Conservation (phyloP, 163 green algal genomes). For the Volvox carteri region DNA sequence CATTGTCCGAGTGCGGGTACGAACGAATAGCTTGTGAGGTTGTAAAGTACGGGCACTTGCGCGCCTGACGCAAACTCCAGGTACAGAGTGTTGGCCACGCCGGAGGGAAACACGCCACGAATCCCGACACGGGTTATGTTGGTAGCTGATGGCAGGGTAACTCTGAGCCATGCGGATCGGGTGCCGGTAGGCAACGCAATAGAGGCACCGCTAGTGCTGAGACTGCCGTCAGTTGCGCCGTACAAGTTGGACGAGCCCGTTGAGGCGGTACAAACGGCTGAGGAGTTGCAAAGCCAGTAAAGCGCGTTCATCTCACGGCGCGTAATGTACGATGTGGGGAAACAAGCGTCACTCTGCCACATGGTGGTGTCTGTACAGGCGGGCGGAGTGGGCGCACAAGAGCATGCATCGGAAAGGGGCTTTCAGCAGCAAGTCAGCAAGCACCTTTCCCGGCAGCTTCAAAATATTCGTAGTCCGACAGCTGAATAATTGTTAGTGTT, state of each 20-base stretch:
- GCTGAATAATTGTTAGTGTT: too few species aligned
- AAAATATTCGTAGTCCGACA: too few species aligned
- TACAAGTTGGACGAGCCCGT: not conserved
- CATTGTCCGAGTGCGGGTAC: not conserved
- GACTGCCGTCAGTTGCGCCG: slow-evolving; percentile 2
- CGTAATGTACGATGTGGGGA: slow-evolving; percentile 29
- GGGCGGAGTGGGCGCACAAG: too few species aligned
- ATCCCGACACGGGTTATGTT: slow-evolving; percentile 12
- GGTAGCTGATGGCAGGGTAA: not conserved
- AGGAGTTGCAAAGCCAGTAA: slow-evolving; percentile 23
- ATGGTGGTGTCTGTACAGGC: slow-evolving; percentile 48
- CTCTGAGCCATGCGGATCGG: slow-evolving; percentile 18
- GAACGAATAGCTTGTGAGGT: slow-evolving; percentile 1
- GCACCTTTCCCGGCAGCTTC: too few species aligned
- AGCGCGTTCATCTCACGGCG: slow-evolving; percentile 23
- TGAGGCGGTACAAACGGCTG: not conserved
- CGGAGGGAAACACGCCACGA: slow-evolving; percentile 1
- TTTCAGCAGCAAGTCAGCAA: too few species aligned
- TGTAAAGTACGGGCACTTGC: not conserved
- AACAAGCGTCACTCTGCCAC: slow-evolving; percentile 53
- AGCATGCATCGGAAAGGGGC: too few species aligned
- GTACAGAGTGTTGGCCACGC: not conserved
- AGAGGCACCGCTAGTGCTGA: not conserved
- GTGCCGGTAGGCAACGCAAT: not conserved
- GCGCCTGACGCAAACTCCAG: not conserved